Percentiles rank a stretch among this genome's conserved stretches.
These are phyloP conservation scores for Cadophora malorum DNA, from an alignment of 2,329 filamentous ascomycete genomes.

Conservation along the genomic window DNA sequence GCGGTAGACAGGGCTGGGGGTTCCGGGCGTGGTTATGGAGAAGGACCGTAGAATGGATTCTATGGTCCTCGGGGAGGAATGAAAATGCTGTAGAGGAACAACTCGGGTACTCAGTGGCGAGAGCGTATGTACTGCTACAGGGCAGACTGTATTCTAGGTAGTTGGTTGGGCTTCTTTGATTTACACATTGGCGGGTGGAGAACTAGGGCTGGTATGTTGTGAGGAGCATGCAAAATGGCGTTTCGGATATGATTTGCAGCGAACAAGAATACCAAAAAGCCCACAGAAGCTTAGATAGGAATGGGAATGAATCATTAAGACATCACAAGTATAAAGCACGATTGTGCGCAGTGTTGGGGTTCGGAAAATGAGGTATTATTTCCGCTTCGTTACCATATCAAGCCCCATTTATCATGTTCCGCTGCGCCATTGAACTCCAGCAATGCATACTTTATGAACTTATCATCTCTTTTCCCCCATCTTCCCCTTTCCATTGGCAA, in stretches of 20 bases:
- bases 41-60: conserved; percentile 10
- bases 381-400: background rate
- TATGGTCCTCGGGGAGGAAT: background rate
- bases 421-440: conserved; percentile 13
- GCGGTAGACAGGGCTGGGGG: conserved; percentile 36
- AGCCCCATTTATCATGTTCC: background rate
- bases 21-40: conserved; percentile 6
- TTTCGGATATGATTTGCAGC: conserved; percentile 32
- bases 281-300: conserved; percentile 31
- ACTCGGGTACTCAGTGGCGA: background rate
- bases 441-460: background rate
- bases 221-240: conserved; percentile 31
- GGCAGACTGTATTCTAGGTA: conserved; percentile 28
- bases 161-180: conserved; percentile 15
- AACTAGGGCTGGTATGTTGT: conserved; percentile 23
- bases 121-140: conserved; percentile 3
- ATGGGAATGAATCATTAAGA: conserved; percentile 2
- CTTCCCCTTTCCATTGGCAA: conserved; percentile 36
- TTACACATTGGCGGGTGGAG: conserved; percentile 24
- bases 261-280: conserved; percentile 33
- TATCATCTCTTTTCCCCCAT: conserved; percentile 28
- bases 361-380: background rate
- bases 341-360: background rate
- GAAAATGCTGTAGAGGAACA: conserved; percentile 1
- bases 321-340: background rate